These are phyloP conservation scores for Nakazawaea ernobii DNA, from an alignment of 805 yeast genomes.

Conservation along the genomic window DNA sequence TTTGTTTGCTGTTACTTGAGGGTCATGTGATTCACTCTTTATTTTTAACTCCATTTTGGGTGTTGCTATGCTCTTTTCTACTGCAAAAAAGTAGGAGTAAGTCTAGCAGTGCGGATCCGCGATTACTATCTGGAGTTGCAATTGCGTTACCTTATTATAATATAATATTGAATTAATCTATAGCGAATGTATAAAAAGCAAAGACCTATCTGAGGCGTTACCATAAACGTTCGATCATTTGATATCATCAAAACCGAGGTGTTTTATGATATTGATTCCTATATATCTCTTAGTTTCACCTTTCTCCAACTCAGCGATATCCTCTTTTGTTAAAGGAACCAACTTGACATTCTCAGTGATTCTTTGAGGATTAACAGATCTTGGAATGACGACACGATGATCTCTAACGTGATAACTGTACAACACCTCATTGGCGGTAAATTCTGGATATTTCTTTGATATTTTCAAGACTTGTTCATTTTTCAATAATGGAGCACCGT, in stretches of 20 bases:
- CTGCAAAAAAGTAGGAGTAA: too few relatives aligned
- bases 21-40: too few relatives aligned
- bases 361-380: conserved; percentile 35
- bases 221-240: neutral
- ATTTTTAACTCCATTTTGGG: too few relatives aligned
- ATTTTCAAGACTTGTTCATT: conserved; percentile 35
- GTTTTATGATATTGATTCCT: neutral
- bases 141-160: too few relatives aligned
- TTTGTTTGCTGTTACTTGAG: too few relatives aligned
- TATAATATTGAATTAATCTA: too few relatives aligned
- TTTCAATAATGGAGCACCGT: conserved; percentile 18
- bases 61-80: too few relatives aligned
- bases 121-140: too few relatives aligned
- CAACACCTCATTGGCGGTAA: conserved; percentile 1
- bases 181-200: too few relatives aligned
- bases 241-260: neutral
- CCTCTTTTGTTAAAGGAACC: conserved; percentile 29
- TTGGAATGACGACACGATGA: conserved; percentile 32
- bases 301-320: conserved; percentile 17
- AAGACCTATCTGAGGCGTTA: neutral
- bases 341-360: conserved; percentile 25
- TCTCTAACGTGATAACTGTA: conserved; percentile 17
- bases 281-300: conserved; percentile 6
- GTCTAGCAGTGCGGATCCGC: too few relatives aligned
- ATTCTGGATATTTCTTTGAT: conserved; percentile 26